These are phyloP conservation scores for Thecaphora thlaspeos DNA, from an alignment of 1,284 basidiomycete species.

Conservation along the genomic window DNA sequence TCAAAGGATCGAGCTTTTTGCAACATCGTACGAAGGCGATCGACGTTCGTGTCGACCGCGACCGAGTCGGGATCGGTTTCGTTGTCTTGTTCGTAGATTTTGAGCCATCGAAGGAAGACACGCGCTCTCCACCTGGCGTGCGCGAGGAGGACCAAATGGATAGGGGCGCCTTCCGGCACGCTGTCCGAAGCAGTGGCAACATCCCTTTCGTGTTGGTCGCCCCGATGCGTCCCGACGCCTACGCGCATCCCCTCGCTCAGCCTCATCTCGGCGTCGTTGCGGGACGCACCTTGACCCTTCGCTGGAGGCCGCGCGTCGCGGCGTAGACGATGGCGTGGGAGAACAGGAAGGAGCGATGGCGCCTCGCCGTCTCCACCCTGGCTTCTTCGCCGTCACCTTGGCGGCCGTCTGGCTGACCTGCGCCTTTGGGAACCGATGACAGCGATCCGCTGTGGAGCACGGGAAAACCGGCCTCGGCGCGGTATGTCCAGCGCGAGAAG, in stretches of 20 bases:
- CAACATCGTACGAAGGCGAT: background rate
- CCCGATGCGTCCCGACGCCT: too few species aligned
- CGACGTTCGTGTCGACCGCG: background rate
- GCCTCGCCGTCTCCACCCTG: background rate
- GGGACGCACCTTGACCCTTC: background rate
- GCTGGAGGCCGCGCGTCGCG: background rate
- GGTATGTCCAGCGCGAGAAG: background rate
- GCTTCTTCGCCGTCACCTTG: too few species aligned
- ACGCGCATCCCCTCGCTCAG: background rate
- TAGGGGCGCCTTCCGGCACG: background rate
- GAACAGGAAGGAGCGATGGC: slow-evolving; percentile 1
- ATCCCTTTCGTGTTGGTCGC: too few species aligned
- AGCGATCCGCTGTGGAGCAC: background rate
- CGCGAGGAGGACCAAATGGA: background rate
- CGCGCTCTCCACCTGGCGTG: slow-evolving; percentile 1
- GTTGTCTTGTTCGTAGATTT: background rate
- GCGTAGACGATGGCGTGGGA: background rate
- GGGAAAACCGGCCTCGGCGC: background rate
- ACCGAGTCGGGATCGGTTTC: background rate
- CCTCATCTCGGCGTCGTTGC: background rate
- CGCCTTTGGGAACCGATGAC: background rate
- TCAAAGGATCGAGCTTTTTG: background rate
- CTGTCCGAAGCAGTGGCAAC: too few species aligned
- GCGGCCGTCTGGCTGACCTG: background rate
- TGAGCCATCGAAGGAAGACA: background rate